These are phyloP conservation scores for Neurospora sp. DNA, from an alignment of 2,329 filamentous ascomycete species.

Conservation along the genomic window DNA sequence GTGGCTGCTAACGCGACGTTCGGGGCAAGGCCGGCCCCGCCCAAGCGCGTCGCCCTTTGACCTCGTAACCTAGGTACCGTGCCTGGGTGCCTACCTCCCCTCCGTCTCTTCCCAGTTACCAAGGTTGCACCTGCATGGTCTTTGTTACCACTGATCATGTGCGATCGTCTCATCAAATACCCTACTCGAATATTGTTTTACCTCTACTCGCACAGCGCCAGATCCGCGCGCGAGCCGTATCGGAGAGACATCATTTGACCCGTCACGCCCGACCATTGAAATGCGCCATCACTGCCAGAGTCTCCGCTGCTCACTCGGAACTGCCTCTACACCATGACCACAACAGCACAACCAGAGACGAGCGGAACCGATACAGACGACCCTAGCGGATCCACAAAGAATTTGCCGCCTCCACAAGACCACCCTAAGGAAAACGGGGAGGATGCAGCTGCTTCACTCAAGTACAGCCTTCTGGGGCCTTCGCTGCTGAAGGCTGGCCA, in stretches of 20 bases:
- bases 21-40: neutral
- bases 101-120: neutral
- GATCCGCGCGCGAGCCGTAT: neutral
- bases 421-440: neutral
- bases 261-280: neutral
- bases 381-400: neutral
- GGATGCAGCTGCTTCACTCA: slow-evolving; percentile 48
- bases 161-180: neutral
- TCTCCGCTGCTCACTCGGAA: neutral
- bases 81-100: neutral
- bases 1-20: neutral
- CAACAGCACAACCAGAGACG: neutral
- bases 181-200: neutral
- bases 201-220: neutral
- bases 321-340: neutral
- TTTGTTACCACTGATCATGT: neutral
- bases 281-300: neutral
- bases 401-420: neutral
- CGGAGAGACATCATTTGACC: neutral
- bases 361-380: neutral
- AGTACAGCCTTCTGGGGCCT: slow-evolving; percentile 81
- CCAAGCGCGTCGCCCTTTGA: neutral
- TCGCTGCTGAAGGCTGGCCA: slow-evolving; percentile 92
- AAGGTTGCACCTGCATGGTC: neutral
- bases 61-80: neutral